Percentiles rank a stretch among this genome's conserved stretches.
Evolutionary conservation across 1,139 yeast species (phyloP).

Genomic region (Wickerhamomyces sp.): DNA sequence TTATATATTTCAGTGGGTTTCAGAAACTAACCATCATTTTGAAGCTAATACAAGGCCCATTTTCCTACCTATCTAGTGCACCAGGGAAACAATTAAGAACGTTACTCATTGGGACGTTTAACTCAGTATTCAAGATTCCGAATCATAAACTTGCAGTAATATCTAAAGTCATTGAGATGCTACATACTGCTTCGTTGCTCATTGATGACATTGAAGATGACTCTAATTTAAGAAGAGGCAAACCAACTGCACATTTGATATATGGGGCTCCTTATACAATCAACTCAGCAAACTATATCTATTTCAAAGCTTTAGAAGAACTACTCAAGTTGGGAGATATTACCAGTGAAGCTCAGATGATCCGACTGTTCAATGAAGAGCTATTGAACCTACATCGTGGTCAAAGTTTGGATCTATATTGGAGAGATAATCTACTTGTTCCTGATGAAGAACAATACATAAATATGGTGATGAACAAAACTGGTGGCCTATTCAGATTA

Average conservation of each 20-base stretch:
- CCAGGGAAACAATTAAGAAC: conserved; percentile 57
- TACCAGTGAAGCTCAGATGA: conserved; percentile 22
- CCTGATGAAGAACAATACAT: conserved; percentile 70
- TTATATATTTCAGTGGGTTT: too few species aligned
- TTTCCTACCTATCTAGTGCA: conserved; percentile 40
- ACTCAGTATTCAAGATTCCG: conserved; percentile 39
- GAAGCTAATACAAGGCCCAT: conserved; percentile 43
- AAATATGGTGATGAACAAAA: conserved; percentile 80
- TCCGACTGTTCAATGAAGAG: conserved; percentile 54
- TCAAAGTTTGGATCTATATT: conserved; percentile 81
- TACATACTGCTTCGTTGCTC: conserved; percentile 63
- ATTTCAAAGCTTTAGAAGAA: conserved; percentile 61
- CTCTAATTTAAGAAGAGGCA: conserved; percentile 66
- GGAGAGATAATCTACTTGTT: conserved; percentile 67
- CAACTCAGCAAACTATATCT: conserved; percentile 78
- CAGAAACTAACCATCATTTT: too few species aligned
- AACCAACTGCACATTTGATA: conserved; percentile 69
- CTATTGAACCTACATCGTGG: conserved; percentile 79
- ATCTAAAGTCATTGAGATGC: conserved; percentile 43
- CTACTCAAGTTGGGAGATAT: conserved; percentile 31
- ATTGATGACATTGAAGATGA: conserved; percentile 87
- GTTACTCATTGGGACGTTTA: conserved; percentile 45
- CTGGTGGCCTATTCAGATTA: conserved; percentile 82
- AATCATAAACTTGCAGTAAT: conserved; percentile 31
- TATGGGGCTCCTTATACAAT: conserved; percentile 78